phyloP scores from a whole-genome alignment of 2,329 filamentous ascomycete genomes.

The Pseudohalonectria lignicola region DNA sequence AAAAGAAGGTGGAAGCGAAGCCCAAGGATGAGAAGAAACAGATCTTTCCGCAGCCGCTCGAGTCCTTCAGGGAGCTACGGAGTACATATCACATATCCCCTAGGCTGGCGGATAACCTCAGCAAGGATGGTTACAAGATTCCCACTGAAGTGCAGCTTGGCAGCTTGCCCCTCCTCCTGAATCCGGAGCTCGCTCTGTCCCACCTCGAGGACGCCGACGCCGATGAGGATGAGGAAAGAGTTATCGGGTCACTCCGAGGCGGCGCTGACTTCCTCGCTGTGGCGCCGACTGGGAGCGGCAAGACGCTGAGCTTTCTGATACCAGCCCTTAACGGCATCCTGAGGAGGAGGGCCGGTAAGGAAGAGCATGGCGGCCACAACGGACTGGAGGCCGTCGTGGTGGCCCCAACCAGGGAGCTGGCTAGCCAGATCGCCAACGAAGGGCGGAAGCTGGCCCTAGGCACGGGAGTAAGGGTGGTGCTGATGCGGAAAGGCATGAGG shows the following conservation, averaged over 20 bases:
- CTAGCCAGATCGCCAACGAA: slow-evolving; percentile 73
- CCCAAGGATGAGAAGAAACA: slow-evolving; percentile 41
- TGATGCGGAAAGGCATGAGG: slow-evolving; percentile 78
- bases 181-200: slow-evolving; percentile 38
- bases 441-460: slow-evolving; percentile 63
- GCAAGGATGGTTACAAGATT: slow-evolving; percentile 71
- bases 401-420: slow-evolving; percentile 69
- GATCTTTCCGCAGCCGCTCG: slow-evolving; percentile 70
- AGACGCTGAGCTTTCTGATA: slow-evolving; percentile 88
- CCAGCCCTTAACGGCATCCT: slow-evolving; percentile 72
- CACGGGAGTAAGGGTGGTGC: slow-evolving; percentile 67
- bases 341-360: slow-evolving; percentile 30
- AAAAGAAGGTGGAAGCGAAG: slow-evolving; percentile 24
- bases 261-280: slow-evolving; percentile 72
- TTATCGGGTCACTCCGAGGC: no score
- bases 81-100: slow-evolving; percentile 62
- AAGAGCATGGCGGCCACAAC: slow-evolving; percentile 19
- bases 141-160: slow-evolving; percentile 93
- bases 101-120: slow-evolving; percentile 66
- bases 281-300: slow-evolving; percentile 91
- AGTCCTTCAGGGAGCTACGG: slow-evolving; percentile 63
- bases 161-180: slow-evolving; percentile 67
- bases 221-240: no score
- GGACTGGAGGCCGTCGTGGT: slow-evolving; percentile 56
- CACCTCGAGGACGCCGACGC: slow-evolving; percentile 14